Base-by-base conservation (phyloP, 2,329 filamentous ascomycete genomes). In the Neofusicoccum kwambonambiense region DNA sequence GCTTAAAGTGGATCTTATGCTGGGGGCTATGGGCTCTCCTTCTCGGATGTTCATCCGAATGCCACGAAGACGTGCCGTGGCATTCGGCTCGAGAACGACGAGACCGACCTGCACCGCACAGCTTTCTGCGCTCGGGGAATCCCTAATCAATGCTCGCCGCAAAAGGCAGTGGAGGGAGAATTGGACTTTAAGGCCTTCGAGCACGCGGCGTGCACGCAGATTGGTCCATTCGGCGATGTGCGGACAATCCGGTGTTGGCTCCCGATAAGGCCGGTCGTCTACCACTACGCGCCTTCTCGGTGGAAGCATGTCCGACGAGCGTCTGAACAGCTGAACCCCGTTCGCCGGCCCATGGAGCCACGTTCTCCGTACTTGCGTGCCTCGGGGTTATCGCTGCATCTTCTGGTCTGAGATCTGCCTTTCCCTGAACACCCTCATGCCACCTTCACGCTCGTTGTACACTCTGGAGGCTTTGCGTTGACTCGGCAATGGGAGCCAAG, bases 401-500 rank as follows among this genome's bases (percentile, higher is more conserved):
- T 5, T 34, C 45, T 45, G 39, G n/a, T 45, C 54, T 35, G n/a
- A 35, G 41, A 7, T 45, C 41, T n/a, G 8, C 3, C 54, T n/a
- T 31, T 39, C 31, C 11, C n/a, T 44, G 39, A 9, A 39, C 42
- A 35, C n/a, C n/a, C 31, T 35, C 56, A 35, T 60, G 22, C 15
- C 42, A 35, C 27, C 42, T 47, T 35, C 5, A 15, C 27, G 42
- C 42, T 22, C 22, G 11, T 9, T 47, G 19, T 47, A 22, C 42
- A 35, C 13, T 37, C 42, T 19, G 56, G 8, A 60, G 42, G 27
- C 9, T 37, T 37, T 31, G 17, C 42, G 9, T 45, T 22, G 42
- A 47, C 42, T 39, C 37, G 56, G 42, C 39, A 60, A 60, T 60
- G 56, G 56, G 56, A n/a, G 56, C 31, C 56, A 60, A 60, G 56